A percentile compares a stretch with the other conserved stretches of the same genome.
Conservation (phyloP, 306 rosid species). For the Vigna trinervia region DNA sequence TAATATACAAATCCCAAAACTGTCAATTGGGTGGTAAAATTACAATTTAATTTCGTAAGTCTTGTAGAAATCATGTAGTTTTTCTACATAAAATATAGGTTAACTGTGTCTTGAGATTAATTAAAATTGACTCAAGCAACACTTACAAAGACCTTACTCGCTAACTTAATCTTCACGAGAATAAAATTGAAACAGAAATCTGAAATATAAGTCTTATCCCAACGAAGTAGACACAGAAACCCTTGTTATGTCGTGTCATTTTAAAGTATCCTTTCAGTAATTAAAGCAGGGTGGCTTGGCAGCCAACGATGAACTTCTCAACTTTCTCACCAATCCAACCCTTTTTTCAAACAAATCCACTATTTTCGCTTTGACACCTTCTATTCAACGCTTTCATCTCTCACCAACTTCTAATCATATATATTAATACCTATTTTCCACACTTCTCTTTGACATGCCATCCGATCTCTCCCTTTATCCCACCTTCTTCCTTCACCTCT, state of each 20-base stretch:
- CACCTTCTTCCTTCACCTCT: conserved; percentile 10
- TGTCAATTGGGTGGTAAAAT: no score
- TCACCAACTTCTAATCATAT: conserved; percentile 6
- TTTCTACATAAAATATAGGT: no score
- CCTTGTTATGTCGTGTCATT: conserved; percentile 1
- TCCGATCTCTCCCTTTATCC: not conserved
- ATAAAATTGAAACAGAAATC: no score
- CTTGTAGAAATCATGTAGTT: no score
- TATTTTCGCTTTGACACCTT: not conserved
- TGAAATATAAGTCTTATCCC: no score
- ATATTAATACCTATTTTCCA: not conserved
- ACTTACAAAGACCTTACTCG: no score
- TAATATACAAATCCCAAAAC: no score
- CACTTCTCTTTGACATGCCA: not conserved
- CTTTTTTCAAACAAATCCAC: not conserved
- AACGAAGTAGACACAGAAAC: no score
- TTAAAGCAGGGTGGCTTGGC: conserved; percentile 20
- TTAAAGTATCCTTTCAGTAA: not conserved
- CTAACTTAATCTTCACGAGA: no score
- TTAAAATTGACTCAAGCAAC: no score
- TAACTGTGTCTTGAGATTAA: no score
- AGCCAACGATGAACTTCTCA: conserved; percentile 54
- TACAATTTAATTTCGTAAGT: no score
- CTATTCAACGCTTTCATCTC: not conserved
- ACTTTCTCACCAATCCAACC: conserved; percentile 39